These are phyloP conservation scores for Talaromyces wortmannii DNA, from an alignment of 495 filamentous ascomycete species.

Conservation along the genomic window DNA sequence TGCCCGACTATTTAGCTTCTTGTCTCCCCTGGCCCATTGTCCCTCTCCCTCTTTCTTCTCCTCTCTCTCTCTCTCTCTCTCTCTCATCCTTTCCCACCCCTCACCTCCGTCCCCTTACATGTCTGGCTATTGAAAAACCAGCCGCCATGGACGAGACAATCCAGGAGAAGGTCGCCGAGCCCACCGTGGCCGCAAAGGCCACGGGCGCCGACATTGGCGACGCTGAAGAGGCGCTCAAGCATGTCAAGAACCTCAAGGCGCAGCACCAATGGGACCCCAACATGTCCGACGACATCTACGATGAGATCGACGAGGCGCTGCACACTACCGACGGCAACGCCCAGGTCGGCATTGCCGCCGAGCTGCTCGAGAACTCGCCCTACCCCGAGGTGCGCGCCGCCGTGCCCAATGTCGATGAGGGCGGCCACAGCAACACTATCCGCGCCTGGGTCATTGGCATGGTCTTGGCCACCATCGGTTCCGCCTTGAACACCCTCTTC, in stretches of 20 bases:
- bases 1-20: background rate
- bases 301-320: conserved; percentile 56
- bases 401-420: conserved; percentile 52
- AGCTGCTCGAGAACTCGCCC: conserved; percentile 59
- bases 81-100: background rate
- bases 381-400: conserved; percentile 54
- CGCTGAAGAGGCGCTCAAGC: conserved; percentile 36
- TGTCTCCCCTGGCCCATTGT: background rate
- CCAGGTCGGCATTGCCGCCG: conserved; percentile 46
- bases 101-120: background rate
- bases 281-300: conserved; percentile 52
- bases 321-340: conserved; percentile 44
- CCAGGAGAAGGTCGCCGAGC: conserved; percentile 17
- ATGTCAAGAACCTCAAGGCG: conserved; percentile 42
- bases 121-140: background rate
- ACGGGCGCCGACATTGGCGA: conserved; percentile 24
- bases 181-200: conserved; percentile 13
- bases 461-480: conserved; percentile 57
- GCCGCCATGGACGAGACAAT: conserved; percentile 19
- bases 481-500: conserved; percentile 65
- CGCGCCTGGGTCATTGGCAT: conserved; percentile 69
- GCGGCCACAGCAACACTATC: conserved; percentile 59
- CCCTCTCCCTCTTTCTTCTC: background rate
- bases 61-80: conserved; percentile 37
- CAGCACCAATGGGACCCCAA: conserved; percentile 67